phyloP scores from a whole-genome alignment of 2,329 filamentous ascomycete genomes.

The Madurella fahalii region DNA sequence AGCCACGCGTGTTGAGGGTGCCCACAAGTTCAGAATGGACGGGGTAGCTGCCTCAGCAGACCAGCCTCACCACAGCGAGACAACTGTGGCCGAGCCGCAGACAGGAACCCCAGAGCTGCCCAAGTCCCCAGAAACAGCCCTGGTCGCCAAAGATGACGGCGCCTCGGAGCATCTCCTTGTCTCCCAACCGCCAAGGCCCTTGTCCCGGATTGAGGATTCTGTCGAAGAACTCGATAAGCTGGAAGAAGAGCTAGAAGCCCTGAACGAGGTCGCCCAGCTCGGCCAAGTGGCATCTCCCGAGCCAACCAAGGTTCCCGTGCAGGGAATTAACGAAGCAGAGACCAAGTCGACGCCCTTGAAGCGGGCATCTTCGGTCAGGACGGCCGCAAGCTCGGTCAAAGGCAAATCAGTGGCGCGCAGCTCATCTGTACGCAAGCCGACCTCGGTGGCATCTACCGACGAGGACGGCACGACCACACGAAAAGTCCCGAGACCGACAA shows the following conservation, averaged over 20 bases:
- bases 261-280: slow-evolving; percentile 39
- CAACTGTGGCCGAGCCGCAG: slow-evolving; percentile 5
- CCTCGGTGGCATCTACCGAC: slow-evolving; percentile 37
- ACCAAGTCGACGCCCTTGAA: slow-evolving; percentile 14
- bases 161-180: background rate
- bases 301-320: slow-evolving; percentile 28
- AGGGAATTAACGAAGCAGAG: background rate
- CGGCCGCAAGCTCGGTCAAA: slow-evolving; percentile 39
- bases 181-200: slow-evolving; percentile 20
- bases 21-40: slow-evolving; percentile 11
- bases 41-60: background rate
- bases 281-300: slow-evolving; percentile 32
- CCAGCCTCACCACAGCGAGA: no score
- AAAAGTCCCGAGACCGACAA: slow-evolving; percentile 36
- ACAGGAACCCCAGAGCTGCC: slow-evolving; percentile 1
- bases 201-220: slow-evolving; percentile 58
- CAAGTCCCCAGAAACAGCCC: slow-evolving; percentile 8
- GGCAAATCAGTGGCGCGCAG: slow-evolving; percentile 37
- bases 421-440: slow-evolving; percentile 40
- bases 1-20: slow-evolving; percentile 40
- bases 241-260: slow-evolving; percentile 57
- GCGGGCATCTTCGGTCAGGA: slow-evolving; percentile 19
- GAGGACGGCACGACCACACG: slow-evolving; percentile 28
- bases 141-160: slow-evolving; percentile 14
- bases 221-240: slow-evolving; percentile 59